Percentiles rank a stretch among this genome's conserved stretches.
Evolutionary conservation across 768 basidiomycete genomes (phyloP).

Genomic region (Tephrocybe sp.): DNA sequence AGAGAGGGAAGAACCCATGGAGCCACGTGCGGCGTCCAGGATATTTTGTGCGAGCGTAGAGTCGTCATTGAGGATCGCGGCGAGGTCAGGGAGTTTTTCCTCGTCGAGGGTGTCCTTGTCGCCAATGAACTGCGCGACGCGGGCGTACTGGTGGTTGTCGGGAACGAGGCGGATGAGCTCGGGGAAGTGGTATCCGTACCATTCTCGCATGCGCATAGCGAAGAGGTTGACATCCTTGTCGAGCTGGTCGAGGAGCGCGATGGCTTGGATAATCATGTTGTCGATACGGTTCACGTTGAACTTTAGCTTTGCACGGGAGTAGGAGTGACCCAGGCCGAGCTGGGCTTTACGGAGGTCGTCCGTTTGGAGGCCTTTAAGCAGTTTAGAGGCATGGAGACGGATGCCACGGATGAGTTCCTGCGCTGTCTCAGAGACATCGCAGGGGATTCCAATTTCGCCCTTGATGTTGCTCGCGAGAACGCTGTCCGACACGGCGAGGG

Average conservation of each 20-base stretch:
- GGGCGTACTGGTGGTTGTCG: constrained; percentile 95
- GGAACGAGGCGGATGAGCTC: constrained; percentile 92
- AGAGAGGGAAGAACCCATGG: constrained; percentile 90
- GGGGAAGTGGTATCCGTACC: constrained; percentile 99
- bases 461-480: constrained; percentile 78
- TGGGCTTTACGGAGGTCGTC: constrained; percentile 92
- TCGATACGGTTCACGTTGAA: constrained; percentile 96
- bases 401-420: constrained; percentile 91
- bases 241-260: constrained; percentile 95
- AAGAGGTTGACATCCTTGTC: constrained; percentile 99
- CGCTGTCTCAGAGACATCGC: constrained; percentile 79
- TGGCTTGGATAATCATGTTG: constrained; percentile 99
- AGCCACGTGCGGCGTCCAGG: constrained; percentile 90
- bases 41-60: constrained; percentile 87
- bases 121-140: constrained; percentile 80
- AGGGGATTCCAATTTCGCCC: constrained; percentile 65
- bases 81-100: constrained; percentile 77
- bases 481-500: constrained; percentile 79
- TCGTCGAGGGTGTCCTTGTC: constrained; percentile 82
- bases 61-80: constrained; percentile 82
- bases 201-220: constrained; percentile 96
- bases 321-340: constrained; percentile 95
- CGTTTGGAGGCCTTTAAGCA: constrained; percentile 84
- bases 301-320: constrained; percentile 96
- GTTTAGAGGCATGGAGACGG: constrained; percentile 85